Evolutionary conservation across 352 stramenopile genomes (phyloP).

Genomic region (Phytophthora sansomeana): DNA sequence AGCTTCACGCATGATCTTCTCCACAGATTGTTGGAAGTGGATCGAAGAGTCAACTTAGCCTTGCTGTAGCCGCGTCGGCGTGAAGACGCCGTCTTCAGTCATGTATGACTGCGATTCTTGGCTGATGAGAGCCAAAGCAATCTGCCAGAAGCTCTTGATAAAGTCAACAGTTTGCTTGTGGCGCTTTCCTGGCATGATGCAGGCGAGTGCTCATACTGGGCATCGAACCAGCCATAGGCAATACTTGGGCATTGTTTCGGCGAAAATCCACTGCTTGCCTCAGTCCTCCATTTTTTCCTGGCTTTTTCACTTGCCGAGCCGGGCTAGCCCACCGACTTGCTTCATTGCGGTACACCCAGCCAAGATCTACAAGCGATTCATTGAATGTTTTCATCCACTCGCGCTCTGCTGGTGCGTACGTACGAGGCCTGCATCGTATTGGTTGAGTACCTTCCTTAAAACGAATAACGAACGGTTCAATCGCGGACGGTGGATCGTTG

Average conservation of each 20-base stretch:
- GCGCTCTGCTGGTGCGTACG: neutral
- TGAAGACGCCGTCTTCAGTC: slow-evolving; percentile 14
- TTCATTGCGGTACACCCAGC: slow-evolving; percentile 14
- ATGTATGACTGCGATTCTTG: slow-evolving; percentile 14
- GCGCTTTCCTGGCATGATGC: neutral
- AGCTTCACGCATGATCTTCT: too few relatives aligned
- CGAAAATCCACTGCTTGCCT: slow-evolving; percentile 15
- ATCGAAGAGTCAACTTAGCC: too few relatives aligned
- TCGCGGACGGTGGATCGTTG: too few relatives aligned
- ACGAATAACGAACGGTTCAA: too few relatives aligned
- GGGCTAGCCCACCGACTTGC: slow-evolving; percentile 9
- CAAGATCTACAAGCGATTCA: slow-evolving; percentile 3
- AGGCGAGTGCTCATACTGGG: slow-evolving; percentile 10
- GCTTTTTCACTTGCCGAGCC: slow-evolving; percentile 7
- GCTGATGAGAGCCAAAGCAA: neutral
- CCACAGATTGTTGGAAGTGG: too few relatives aligned
- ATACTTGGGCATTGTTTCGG: neutral
- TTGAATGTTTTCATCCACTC: neutral
- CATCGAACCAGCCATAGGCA: slow-evolving; percentile 14
- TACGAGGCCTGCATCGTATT: neutral
- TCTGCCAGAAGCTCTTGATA: slow-evolving; percentile 15
- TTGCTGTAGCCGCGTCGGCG: too few relatives aligned
- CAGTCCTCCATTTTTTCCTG: slow-evolving; percentile 9
- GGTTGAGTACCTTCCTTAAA: too few relatives aligned
- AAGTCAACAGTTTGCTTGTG: slow-evolving; percentile 20